Evolutionary conservation across 768 basidiomycete species (phyloP).

Genomic region (Leccinum obscurum): DNA sequence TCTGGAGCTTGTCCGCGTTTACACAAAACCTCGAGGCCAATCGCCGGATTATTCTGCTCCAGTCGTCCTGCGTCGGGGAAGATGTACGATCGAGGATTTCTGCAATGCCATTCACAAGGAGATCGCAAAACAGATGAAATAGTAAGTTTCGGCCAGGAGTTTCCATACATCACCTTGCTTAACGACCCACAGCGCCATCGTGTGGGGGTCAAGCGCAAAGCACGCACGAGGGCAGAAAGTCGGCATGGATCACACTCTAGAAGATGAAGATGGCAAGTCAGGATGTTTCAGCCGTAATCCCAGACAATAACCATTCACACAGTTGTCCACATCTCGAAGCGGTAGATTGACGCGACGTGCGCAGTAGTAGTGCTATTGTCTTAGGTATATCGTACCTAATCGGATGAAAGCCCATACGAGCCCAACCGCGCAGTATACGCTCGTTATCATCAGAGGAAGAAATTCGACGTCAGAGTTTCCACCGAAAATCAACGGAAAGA

Average conservation of each 20-base stretch:
- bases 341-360: conserved; percentile 31
- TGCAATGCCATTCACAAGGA: conserved; percentile 95
- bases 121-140: conserved; percentile 97
- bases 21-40: conserved; percentile 93
- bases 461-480: conserved; percentile 52
- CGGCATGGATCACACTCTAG: conserved; percentile 80
- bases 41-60: conserved; percentile 89
- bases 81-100: conserved; percentile 80
- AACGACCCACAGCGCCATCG: conserved; percentile 60
- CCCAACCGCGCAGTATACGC: conserved; percentile 88
- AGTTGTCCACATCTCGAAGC: conserved; percentile 65
- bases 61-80: conserved; percentile 75
- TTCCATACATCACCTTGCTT: not conserved
- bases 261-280: conserved; percentile 82
- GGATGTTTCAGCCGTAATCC: not conserved
- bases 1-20: conserved; percentile 90
- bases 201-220: conserved; percentile 98
- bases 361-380: conserved; percentile 22
- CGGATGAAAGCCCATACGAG: conserved; percentile 83
- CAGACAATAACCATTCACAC: conserved; percentile 10
- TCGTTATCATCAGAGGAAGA: conserved; percentile 88
- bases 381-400: conserved; percentile 66
- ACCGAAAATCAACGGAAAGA: conserved; percentile 46
- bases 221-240: conserved; percentile 96
- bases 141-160: conserved; percentile 48